phyloP scores from a whole-genome alignment of 1,284 basidiomycete species.

The Marasmius tenuissimus region DNA sequence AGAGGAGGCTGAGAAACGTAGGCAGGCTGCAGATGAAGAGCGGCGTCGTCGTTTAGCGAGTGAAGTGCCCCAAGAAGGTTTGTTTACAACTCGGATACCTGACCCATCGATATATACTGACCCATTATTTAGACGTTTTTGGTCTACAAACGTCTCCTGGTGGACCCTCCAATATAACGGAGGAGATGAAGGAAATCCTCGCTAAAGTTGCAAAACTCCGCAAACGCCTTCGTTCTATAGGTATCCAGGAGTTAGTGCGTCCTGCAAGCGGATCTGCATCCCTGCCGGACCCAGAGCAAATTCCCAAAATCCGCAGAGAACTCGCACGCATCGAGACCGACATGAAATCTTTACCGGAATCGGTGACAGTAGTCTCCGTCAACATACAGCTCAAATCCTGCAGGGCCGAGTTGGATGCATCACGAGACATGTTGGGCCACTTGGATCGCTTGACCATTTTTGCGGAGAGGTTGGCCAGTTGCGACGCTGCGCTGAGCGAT shows the following conservation, averaged over 20 bases:
- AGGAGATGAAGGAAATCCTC: constrained; percentile 24
- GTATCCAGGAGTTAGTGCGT: constrained; percentile 53
- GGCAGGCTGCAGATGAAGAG: constrained; percentile 7
- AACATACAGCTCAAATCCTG: constrained; percentile 63
- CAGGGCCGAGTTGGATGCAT: constrained; percentile 53
- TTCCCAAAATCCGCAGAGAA: constrained; percentile 42
- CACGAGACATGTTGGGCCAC: constrained; percentile 47
- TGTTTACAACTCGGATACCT: neutral
- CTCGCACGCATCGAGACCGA: constrained; percentile 49
- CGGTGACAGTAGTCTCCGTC: constrained; percentile 38
- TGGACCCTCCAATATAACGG: constrained; percentile 13
- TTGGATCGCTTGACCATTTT: constrained; percentile 56
- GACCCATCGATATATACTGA: neutral
- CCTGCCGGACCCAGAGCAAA: constrained; percentile 53
- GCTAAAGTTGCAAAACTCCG: constrained; percentile 38
- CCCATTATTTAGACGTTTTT: constrained; percentile 12
- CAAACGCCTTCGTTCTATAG: constrained; percentile 60
- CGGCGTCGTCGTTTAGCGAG: constrained; percentile 32
- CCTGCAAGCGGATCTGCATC: constrained; percentile 42
- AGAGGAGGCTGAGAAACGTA: constrained; percentile 28
- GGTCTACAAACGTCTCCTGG: constrained; percentile 1
- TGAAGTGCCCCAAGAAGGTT: constrained; percentile 13
- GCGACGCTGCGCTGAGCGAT: constrained; percentile 78
- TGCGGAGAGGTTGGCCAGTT: constrained; percentile 45
- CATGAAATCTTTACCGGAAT: constrained; percentile 44